Conservation (phyloP, 306 rosid species). For the Rosa persica region DNA sequence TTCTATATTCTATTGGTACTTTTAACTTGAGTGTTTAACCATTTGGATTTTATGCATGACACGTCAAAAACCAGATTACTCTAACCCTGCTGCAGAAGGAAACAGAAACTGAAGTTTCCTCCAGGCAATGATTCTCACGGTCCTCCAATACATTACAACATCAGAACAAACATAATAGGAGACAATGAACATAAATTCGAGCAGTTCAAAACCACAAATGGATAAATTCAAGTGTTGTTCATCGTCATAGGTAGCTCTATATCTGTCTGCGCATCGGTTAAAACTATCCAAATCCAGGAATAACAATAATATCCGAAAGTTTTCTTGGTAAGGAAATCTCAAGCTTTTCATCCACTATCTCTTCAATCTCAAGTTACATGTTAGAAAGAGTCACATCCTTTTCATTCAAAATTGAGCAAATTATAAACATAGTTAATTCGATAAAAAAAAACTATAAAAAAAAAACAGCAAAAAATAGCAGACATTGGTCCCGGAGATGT, state of each 20-base stretch:
- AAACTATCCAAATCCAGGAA: constrained; percentile 27
- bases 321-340: constrained; percentile 50
- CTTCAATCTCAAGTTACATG: constrained; percentile 14
- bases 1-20: background rate
- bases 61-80: background rate
- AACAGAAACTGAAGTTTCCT: constrained; percentile 6
- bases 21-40: background rate
- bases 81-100: background rate
- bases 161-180: constrained; percentile 36
- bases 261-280: constrained; percentile 35
- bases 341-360: constrained; percentile 60
- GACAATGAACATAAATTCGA: constrained; percentile 32
- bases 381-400: constrained; percentile 35
- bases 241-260: constrained; percentile 31
- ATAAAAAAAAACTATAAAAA: constrained; percentile 14
- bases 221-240: constrained; percentile 25
- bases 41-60: background rate
- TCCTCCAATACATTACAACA: constrained; percentile 28
- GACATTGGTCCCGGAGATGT: constrained; percentile 77
- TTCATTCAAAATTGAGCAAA: constrained; percentile 40
- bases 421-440: constrained; percentile 9
- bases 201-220: constrained; percentile 22
- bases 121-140: constrained; percentile 10
- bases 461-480: constrained; percentile 25
- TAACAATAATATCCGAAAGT: constrained; percentile 37